Evolutionary conservation across 1,284 basidiomycete genomes (phyloP).

Genomic region (Amylostereum chailletii): DNA sequence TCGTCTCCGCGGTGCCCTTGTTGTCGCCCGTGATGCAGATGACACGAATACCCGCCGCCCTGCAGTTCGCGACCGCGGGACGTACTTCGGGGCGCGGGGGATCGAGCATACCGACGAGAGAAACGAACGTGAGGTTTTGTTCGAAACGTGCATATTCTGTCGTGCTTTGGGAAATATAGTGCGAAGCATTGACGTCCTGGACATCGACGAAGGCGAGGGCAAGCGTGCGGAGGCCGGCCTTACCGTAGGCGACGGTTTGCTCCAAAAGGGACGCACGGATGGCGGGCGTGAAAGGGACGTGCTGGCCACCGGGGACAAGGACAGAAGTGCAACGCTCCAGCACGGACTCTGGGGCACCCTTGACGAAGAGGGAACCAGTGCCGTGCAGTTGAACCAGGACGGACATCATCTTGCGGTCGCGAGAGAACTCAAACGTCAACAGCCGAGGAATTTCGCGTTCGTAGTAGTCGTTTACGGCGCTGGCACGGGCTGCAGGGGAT

Average conservation of each 20-base stretch:
- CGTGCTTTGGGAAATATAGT: conserved; percentile 74
- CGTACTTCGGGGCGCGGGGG: conserved; percentile 94
- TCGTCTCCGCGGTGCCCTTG: conserved; percentile 95
- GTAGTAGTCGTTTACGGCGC: conserved; percentile 79
- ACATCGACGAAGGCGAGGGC: conserved; percentile 86
- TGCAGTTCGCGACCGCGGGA: conserved; percentile 83
- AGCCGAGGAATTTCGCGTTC: conserved; percentile 71
- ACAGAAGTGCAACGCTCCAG: conserved; percentile 80
- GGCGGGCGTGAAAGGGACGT: conserved; percentile 53
- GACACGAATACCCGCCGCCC: conserved; percentile 89
- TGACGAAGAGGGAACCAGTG: conserved; percentile 26
- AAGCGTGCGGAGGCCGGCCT: conserved; percentile 81
- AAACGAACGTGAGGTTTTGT: conserved; percentile 86
- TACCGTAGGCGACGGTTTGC: conserved; percentile 68
- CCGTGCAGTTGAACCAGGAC: conserved; percentile 56
- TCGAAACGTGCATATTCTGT: conserved; percentile 87
- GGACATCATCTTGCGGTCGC: conserved; percentile 99
- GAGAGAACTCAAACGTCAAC: conserved; percentile 93
- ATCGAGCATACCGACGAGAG: conserved; percentile 95
- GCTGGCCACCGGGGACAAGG: conserved; percentile 53
- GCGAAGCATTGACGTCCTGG: conserved; percentile 65
- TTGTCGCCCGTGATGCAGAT: conserved; percentile 99
- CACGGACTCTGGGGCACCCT: conserved; percentile 94
- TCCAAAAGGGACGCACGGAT: conserved; percentile 58
- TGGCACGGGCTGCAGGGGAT: conserved; percentile 57